Conservation (phyloP, 176 grass and related monocot species). For the Thalia dealbata region DNA sequence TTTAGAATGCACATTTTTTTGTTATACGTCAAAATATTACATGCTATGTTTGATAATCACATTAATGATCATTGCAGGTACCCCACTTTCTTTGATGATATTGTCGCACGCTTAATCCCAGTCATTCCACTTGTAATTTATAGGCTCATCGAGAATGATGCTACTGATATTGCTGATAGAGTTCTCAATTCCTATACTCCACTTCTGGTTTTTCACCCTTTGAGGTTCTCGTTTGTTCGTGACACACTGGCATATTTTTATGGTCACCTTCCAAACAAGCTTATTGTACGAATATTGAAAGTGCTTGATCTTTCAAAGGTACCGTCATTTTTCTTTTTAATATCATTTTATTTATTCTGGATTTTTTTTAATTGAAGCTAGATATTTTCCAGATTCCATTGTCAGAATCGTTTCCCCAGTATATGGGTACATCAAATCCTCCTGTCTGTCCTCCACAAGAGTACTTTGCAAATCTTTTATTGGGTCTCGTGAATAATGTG, state of each 20-base stretch:
- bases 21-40: background rate
- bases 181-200: conserved; percentile 75
- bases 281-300: conserved; percentile 78
- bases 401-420: conserved; percentile 70
- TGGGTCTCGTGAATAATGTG: conserved; percentile 87
- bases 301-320: conserved; percentile 81
- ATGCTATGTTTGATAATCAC: conserved; percentile 1
- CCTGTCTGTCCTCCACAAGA: conserved; percentile 63
- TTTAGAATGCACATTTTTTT: background rate
- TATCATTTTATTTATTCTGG: background rate
- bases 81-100: conserved; percentile 94
- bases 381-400: conserved; percentile 62
- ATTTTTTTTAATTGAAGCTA: background rate
- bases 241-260: conserved; percentile 99
- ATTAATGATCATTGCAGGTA: conserved; percentile 52
- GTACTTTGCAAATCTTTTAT: conserved; percentile 88
- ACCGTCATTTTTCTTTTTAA: background rate
- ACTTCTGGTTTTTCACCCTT: conserved; percentile 78
- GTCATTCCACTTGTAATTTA: conserved; percentile 92
- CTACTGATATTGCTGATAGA: conserved; percentile 71
- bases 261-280: conserved; percentile 70
- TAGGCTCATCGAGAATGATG: conserved; percentile 91
- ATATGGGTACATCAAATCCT: conserved; percentile 49
- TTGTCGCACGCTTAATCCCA: conserved; percentile 75
- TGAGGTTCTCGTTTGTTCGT: conserved; percentile 92